A percentile compares a stretch with the other conserved stretches of the same genome.
These are phyloP conservation scores for Rhizopus sp. DNA, from an alignment of 371 early-diverging fungal species.

Conservation along the genomic window DNA sequence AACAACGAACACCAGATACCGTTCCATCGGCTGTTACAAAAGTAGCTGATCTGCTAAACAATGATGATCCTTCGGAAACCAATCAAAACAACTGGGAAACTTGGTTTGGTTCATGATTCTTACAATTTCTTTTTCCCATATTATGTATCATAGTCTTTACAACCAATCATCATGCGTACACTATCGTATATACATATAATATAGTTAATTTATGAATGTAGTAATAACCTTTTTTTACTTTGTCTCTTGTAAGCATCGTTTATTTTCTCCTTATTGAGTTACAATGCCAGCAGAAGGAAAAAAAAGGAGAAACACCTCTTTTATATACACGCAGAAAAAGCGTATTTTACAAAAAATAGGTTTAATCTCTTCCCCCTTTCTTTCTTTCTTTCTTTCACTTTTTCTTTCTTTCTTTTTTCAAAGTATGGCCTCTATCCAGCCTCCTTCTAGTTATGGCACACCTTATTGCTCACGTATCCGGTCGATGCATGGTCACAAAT, in stretches of 20 bases:
- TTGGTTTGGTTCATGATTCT: constrained; percentile 43
- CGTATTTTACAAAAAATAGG: background rate
- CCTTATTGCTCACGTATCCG: constrained; percentile 27
- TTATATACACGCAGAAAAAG: background rate
- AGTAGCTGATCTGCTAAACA: constrained; percentile 52
- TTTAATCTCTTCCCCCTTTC: background rate
- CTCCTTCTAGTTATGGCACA: constrained; percentile 29
- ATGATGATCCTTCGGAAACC: constrained; percentile 49
- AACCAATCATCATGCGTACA: background rate
- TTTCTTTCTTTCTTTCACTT: constrained; percentile 2
- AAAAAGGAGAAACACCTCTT: constrained; percentile 6
- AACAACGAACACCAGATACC: constrained; percentile 7
- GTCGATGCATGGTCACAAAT: background rate
- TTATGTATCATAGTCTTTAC: constrained; percentile 6
- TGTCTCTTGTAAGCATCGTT: background rate
- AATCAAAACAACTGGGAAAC: constrained; percentile 51
- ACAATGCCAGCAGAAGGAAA: background rate
- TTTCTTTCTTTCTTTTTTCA: constrained; percentile 5
- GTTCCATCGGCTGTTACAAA: constrained; percentile 42
- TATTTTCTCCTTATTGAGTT: background rate
- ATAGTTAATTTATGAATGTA: background rate
- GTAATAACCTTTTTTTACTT: background rate
- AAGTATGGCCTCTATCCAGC: constrained; percentile 15
- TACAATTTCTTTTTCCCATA: constrained; percentile 7
- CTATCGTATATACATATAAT: background rate